These are phyloP conservation scores for Exophiala calicioides DNA, from an alignment of 2,329 filamentous ascomycete species.

Conservation along the genomic window DNA sequence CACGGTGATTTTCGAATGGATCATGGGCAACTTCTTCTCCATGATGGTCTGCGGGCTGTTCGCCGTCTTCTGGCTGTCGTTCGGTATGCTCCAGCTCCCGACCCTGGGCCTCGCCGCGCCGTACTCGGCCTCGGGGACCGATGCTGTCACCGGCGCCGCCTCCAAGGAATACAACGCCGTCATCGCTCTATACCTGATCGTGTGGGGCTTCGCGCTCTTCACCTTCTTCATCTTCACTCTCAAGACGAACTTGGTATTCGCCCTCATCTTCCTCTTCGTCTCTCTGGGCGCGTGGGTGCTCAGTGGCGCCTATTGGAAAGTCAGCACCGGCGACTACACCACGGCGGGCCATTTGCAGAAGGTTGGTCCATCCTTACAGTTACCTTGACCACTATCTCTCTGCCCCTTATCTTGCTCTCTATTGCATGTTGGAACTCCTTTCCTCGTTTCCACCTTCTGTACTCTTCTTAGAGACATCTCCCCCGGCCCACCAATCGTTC, in stretches of 20 bases:
- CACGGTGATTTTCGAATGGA: constrained; percentile 29
- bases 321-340: constrained; percentile 26
- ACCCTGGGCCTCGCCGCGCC: constrained; percentile 27
- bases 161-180: constrained; percentile 28
- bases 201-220: constrained; percentile 30
- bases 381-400: background rate
- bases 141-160: constrained; percentile 20
- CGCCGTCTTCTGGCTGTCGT: constrained; percentile 30
- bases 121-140: constrained; percentile 24
- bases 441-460: no score
- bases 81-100: constrained; percentile 29
- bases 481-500: no score
- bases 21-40: constrained; percentile 31
- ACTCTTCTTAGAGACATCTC: no score
- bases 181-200: constrained; percentile 29
- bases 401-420: background rate
- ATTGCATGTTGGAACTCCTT: background rate
- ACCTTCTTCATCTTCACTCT: constrained; percentile 31
- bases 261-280: constrained; percentile 28
- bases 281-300: constrained; percentile 27
- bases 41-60: constrained; percentile 31
- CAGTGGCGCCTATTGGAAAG: constrained; percentile 31
- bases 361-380: constrained; percentile 11
- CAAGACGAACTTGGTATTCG: constrained; percentile 29
- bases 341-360: constrained; percentile 24